These are phyloP conservation scores for Suillus fuscotomentosus DNA, from an alignment of 768 basidiomycete genomes.

Conservation along the genomic window DNA sequence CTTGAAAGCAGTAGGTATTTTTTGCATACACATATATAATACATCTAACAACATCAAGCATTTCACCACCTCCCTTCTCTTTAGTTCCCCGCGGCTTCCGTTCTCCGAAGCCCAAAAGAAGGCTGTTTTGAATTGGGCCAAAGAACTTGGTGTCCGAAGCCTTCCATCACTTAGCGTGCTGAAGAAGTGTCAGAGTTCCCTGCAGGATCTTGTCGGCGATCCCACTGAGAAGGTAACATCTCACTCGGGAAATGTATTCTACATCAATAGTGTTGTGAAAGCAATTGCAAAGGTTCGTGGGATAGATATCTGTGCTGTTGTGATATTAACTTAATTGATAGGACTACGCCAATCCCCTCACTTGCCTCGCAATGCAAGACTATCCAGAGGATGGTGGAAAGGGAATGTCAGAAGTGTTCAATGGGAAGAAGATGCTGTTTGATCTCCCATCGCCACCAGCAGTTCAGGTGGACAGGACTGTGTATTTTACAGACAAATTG, in stretches of 20 bases:
- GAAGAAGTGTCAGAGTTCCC: constrained; percentile 2
- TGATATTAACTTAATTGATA: too few species aligned
- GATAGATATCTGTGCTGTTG: too few species aligned
- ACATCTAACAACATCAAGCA: constrained; percentile 9
- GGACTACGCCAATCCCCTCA: too few species aligned
- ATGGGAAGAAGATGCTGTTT: too few species aligned
- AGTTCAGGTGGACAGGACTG: too few species aligned
- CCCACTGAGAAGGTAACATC: constrained; percentile 18
- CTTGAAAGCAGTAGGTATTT: too few species aligned
- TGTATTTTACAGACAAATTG: too few species aligned
- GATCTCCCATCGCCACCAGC: too few species aligned
- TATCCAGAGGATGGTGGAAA: too few species aligned
- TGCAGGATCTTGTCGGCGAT: constrained; percentile 17
- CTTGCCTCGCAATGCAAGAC: too few species aligned
- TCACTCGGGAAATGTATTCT: constrained; percentile 24
- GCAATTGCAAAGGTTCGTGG: constrained; percentile 11
- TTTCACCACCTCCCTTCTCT: constrained; percentile 26
- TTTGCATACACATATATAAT: too few species aligned
- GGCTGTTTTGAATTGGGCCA: constrained; percentile 29
- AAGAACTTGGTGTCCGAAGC: constrained; percentile 21
- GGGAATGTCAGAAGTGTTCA: too few species aligned
- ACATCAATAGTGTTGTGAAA: constrained; percentile 13
- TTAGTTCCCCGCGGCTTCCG: constrained; percentile 25
- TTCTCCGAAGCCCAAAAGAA: constrained; percentile 27
- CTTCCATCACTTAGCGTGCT: constrained; percentile 20